These are phyloP conservation scores for Hygrophila difformis DNA, from an alignment of 257 asterid species.

Conservation along the genomic window DNA sequence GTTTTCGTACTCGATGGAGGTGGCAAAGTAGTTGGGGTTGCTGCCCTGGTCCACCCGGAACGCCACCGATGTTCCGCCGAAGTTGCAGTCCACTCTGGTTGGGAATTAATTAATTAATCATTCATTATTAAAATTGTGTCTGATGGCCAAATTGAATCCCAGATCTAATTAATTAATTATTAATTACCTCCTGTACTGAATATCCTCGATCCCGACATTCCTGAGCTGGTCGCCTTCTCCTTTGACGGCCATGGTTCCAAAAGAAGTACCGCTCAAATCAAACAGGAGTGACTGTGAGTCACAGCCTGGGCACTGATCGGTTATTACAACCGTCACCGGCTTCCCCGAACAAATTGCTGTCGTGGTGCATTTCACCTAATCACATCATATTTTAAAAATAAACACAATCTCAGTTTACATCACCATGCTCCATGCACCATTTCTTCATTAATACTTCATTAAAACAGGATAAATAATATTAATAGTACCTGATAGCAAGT, in stretches of 20 bases:
- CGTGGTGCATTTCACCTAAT: slow-evolving; percentile 57
- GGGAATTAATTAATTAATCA: not conserved
- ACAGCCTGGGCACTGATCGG: slow-evolving; percentile 68
- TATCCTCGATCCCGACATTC: slow-evolving; percentile 46
- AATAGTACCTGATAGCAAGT: slow-evolving; percentile 59
- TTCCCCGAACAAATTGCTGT: slow-evolving; percentile 59
- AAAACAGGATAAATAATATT: too few relatives aligned
- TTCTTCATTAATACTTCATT: too few relatives aligned
- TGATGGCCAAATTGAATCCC: too few relatives aligned
- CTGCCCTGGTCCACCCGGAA: slow-evolving; percentile 76
- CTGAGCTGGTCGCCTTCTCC: slow-evolving; percentile 52
- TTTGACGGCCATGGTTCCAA: slow-evolving; percentile 64
- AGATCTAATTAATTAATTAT: not conserved
- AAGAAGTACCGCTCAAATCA: slow-evolving; percentile 81
- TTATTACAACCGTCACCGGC: slow-evolving; percentile 69
- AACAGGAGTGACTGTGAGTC: slow-evolving; percentile 46
- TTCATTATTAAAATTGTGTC: not conserved
- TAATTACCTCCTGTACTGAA: slow-evolving; percentile 52
- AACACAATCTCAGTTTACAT: not conserved
- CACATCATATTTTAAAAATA: not conserved
- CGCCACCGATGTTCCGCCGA: slow-evolving; percentile 41
- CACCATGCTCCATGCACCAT: too few relatives aligned
- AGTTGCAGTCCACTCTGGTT: slow-evolving; percentile 58
- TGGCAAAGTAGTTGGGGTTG: slow-evolving; percentile 54
- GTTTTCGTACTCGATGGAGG: slow-evolving; percentile 48